Percentiles rank a stretch among this genome's conserved stretches.
Evolutionary conservation across 2,329 filamentous ascomycete genomes (phyloP).

Genomic region (Penicillium sp.): DNA sequence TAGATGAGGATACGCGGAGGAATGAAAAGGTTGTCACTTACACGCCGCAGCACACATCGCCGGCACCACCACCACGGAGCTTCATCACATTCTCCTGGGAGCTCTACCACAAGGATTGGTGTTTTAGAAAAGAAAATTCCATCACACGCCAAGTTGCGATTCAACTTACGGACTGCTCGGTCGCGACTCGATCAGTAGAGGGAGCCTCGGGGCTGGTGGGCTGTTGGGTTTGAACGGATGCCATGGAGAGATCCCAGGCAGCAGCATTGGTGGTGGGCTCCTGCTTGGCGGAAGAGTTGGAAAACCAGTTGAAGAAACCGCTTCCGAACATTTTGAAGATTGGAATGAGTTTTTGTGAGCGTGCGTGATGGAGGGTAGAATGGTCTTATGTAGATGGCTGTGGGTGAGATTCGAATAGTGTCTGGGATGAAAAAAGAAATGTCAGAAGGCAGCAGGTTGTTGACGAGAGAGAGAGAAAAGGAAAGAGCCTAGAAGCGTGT

Average conservation of each 20-base stretch:
- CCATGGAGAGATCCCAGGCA: constrained; percentile 17
- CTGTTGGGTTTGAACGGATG: constrained; percentile 21
- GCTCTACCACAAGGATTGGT: constrained; percentile 3
- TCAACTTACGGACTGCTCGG: constrained; percentile 22
- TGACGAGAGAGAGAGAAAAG: no score
- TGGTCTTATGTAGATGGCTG: constrained; percentile 3
- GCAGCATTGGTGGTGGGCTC: constrained; percentile 8
- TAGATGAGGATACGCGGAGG: no score
- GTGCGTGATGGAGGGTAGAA: background rate
- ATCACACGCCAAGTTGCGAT: no score
- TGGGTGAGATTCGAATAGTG: background rate
- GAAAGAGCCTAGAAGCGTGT: no score
- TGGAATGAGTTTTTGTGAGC: background rate
- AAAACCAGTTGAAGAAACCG: constrained; percentile 23
- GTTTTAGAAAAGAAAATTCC: no score
- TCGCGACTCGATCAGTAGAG: constrained; percentile 13
- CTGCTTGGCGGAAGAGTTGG: constrained; percentile 15
- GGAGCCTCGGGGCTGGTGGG: constrained; percentile 23
- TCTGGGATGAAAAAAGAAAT: no score
- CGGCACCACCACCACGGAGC: constrained; percentile 27
- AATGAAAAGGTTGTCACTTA: constrained; percentile 11
- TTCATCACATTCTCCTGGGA: constrained; percentile 20
- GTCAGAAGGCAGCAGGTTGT: no score
- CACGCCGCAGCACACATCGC: constrained; percentile 30
- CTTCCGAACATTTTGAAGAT: constrained; percentile 15